Base-by-base conservation (phyloP, 805 yeast species). In the Danielia reshetovae region DNA sequence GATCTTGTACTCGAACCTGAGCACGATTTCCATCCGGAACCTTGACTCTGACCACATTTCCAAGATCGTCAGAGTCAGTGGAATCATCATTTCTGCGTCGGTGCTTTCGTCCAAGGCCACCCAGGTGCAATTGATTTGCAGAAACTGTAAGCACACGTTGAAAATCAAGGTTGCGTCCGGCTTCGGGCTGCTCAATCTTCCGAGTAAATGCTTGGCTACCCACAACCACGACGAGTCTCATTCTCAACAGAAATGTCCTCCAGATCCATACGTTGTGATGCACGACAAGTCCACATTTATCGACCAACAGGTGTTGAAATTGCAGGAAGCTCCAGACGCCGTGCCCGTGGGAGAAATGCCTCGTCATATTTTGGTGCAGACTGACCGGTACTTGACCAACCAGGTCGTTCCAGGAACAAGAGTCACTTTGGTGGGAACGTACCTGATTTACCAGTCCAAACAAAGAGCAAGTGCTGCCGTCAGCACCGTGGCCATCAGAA, bases 331-430 rank as follows among this genome's bases (percentile, higher is more conserved):
- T n/a, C 97, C 97, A 9, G 99, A 93, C 58, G 85, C 85, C 81
- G 97, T 93, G 2, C 99, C 98, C 1, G 95, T 93, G 18, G 98
- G 99, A 47, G 99, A 93, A 64, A 82, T 93, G 87, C 99, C 99
- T 7, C 77, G 99, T 48, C 95, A 93, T 52, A 81, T 93, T 26
- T 55, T 86, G 39, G 70, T 93, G 44, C 84, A 93, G 27, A 86
- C 87, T 22, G 97, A 93, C 58, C 74, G 98, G 42, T 85, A 85
- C 49, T 67, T 93, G 55, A 83, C 96, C 18, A 93, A 93, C 62
- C 79, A 75, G 43, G 88, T 93, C 19, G 84, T 90, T 26, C 99
- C 99, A 0, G 99, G 99, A 17, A 85, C 94, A 0, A 71, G 97
- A 45, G 94, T 95, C 48, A 87, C 95, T 7, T 74, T 90, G 27